These are phyloP conservation scores for Leptographium radiaticola DNA, from an alignment of 2,329 filamentous ascomycete species.

Conservation along the genomic window DNA sequence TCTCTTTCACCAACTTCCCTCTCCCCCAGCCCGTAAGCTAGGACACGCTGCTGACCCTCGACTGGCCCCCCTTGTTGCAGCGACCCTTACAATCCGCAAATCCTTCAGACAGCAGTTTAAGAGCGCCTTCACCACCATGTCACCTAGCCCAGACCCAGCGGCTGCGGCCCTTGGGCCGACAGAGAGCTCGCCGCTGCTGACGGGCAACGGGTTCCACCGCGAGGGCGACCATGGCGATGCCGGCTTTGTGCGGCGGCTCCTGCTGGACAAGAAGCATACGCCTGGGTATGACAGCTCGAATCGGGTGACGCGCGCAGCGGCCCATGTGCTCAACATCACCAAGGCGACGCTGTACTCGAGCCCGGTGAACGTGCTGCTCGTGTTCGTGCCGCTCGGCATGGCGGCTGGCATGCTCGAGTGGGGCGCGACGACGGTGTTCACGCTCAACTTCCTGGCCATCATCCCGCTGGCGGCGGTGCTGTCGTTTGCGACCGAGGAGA, in stretches of 20 bases:
- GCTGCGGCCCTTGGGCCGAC: slow-evolving; percentile 13
- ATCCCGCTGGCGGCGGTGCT: slow-evolving; percentile 80
- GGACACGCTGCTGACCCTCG: too few species aligned
- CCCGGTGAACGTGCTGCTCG: slow-evolving; percentile 56
- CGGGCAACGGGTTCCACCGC: not conserved
- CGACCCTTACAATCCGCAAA: not conserved
- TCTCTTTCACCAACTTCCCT: too few species aligned
- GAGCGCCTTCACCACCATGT: not conserved
- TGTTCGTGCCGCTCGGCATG: slow-evolving; percentile 64
- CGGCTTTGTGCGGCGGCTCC: slow-evolving; percentile 20
- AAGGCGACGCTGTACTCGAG: slow-evolving; percentile 45
- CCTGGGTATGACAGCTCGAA: slow-evolving; percentile 39
- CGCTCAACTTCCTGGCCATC: slow-evolving; percentile 74
- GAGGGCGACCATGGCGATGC: not conserved
- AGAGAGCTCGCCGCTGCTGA: slow-evolving; percentile 29
- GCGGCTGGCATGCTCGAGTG: slow-evolving; percentile 48
- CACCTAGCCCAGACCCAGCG: not conserved
- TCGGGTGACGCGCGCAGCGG: slow-evolving; percentile 28
- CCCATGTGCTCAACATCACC: slow-evolving; percentile 39
- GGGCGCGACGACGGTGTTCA: slow-evolving; percentile 56
- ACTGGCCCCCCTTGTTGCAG: too few species aligned
- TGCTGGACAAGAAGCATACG: slow-evolving; percentile 33
- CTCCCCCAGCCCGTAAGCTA: too few species aligned
- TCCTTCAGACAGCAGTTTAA: not conserved
- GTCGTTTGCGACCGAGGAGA: slow-evolving; percentile 72